A percentile compares a stretch with the other conserved stretches of the same genome.
phyloP scores from a whole-genome alignment of 2,329 filamentous ascomycete genomes.

The Fusarium chuoi region DNA sequence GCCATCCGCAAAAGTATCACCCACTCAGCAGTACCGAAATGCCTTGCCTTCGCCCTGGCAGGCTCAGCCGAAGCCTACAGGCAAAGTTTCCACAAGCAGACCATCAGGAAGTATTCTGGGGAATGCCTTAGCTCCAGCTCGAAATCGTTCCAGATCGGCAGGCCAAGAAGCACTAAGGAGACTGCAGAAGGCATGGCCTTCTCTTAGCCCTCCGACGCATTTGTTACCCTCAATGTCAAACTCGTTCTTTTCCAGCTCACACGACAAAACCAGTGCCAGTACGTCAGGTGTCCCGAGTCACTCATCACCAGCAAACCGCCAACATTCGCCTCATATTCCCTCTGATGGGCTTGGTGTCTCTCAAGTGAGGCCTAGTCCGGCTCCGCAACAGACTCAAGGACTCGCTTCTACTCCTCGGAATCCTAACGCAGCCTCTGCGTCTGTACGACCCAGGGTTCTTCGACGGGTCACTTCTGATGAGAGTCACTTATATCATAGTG shows the following conservation, averaged over 20 bases:
- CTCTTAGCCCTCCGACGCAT: conserved; percentile 52
- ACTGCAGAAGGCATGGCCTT: conserved; percentile 66
- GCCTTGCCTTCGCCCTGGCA: conserved; percentile 47
- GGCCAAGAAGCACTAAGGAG: conserved; percentile 67
- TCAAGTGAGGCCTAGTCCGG: conserved; percentile 23
- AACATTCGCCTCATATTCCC: conserved; percentile 3
- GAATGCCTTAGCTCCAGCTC: conserved; percentile 58
- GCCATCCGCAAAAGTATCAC: conserved; percentile 4
- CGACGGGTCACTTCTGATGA: conserved; percentile 66
- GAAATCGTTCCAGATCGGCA: conserved; percentile 64
- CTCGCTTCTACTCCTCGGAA: conserved; percentile 1
- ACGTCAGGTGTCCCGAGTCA: neutral
- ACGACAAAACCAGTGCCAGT: conserved; percentile 37
- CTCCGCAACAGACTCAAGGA: conserved; percentile 12
- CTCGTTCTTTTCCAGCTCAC: conserved; percentile 53
- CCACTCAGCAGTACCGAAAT: conserved; percentile 6
- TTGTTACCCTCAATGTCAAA: conserved; percentile 56
- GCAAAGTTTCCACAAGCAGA: conserved; percentile 34
- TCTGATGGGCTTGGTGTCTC: conserved; percentile 3
- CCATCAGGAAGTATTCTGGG: conserved; percentile 52
- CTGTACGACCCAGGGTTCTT: conserved; percentile 42
- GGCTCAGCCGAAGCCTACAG: conserved; percentile 33
- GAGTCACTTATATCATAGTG: conserved; percentile 78
- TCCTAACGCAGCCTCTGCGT: conserved; percentile 4
- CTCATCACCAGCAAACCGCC: conserved; percentile 9